phyloP scores from a whole-genome alignment of 2,329 filamentous ascomycete genomes.

The Colletotrichum agaves region DNA sequence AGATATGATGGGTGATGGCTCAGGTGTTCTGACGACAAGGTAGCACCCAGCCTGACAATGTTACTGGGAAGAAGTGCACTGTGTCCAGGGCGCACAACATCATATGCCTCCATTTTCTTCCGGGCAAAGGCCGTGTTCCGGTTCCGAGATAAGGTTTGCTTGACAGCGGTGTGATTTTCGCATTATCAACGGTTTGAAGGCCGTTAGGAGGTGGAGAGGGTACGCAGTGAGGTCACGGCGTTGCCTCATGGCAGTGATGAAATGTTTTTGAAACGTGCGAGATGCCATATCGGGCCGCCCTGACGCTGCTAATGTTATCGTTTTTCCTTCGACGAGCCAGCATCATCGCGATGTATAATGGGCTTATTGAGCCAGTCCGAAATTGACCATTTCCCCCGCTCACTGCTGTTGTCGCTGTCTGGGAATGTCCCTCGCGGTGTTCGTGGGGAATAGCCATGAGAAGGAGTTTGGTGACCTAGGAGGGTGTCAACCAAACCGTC shows the following conservation, averaged over 20 bases:
- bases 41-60: neutral
- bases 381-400: no score
- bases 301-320: neutral
- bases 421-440: no score
- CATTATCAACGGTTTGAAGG: neutral
- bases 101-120: conserved; percentile 3
- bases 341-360: no score
- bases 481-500: no score
- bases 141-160: neutral
- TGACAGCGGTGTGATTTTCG: conserved; percentile 7
- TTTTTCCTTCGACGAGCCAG: neutral
- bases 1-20: neutral
- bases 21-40: neutral
- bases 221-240: conserved; percentile 13
- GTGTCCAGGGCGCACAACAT: neutral
- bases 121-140: neutral
- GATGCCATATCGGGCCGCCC: conserved; percentile 3
- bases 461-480: no score
- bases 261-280: conserved; percentile 18
- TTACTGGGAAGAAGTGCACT: neutral
- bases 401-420: no score
- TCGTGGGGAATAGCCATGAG: no score
- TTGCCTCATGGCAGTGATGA: conserved; percentile 6
- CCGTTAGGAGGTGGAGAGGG: conserved; percentile 1
- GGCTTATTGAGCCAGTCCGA: no score